Conservation (phyloP, 2,329 filamentous ascomycete genomes). For the Trichoderma oligosporum region DNA sequence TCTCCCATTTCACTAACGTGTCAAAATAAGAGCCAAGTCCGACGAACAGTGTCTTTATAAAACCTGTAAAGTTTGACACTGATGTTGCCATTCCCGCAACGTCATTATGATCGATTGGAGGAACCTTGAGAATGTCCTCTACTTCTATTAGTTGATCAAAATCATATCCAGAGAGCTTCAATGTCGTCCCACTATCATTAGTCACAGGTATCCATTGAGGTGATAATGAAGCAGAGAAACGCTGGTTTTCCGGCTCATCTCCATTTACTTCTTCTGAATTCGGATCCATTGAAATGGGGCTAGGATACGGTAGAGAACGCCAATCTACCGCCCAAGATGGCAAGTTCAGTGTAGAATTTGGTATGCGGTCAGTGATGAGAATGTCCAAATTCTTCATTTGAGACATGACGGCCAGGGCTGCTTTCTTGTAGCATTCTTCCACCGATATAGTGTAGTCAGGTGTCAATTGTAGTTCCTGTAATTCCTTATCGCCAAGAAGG, state of each 20-base stretch:
- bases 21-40: constrained; percentile 15
- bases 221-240: constrained; percentile 1
- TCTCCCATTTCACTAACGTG: constrained; percentile 11
- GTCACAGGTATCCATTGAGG: background rate
- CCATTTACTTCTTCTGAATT: background rate
- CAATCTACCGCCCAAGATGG: constrained; percentile 4
- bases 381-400: constrained; percentile 4
- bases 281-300: background rate
- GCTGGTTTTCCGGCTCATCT: background rate
- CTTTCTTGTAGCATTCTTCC: constrained; percentile 11
- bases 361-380: constrained; percentile 4
- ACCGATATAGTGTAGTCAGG: constrained; percentile 7
- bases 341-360: background rate
- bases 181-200: background rate
- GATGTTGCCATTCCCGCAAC: background rate
- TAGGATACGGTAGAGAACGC: background rate
- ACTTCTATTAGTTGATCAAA: constrained; percentile 8
- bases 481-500: constrained; percentile 1
- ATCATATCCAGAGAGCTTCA: constrained; percentile 8
- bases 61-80: background rate
- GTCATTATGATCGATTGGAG: background rate
- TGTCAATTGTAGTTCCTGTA: background rate
- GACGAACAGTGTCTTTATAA: background rate
- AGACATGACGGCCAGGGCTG: constrained; percentile 1
- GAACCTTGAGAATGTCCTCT: constrained; percentile 3